phyloP scores from a whole-genome alignment of 2,329 filamentous ascomycete genomes.

The Exophiala bonariae region DNA sequence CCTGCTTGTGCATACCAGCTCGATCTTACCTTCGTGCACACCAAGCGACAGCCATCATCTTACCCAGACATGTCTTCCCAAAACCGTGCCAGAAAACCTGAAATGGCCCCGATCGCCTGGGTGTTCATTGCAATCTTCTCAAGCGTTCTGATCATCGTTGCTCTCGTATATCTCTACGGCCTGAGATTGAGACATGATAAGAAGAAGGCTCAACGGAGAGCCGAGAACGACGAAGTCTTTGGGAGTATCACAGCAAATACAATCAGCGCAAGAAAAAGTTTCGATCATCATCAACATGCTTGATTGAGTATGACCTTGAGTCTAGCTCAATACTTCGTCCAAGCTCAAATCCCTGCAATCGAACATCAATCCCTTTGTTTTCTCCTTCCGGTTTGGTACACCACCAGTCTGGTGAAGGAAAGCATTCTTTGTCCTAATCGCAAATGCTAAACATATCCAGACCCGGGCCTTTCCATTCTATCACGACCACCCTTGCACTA shows the following conservation, averaged over 20 bases:
- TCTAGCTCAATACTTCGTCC: too few relatives aligned
- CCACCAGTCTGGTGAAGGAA: not conserved
- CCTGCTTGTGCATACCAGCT: too few relatives aligned
- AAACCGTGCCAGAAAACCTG: not conserved
- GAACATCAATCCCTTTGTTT: too few relatives aligned
- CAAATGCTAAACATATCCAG: too few relatives aligned
- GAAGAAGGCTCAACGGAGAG: slow-evolving; percentile 7
- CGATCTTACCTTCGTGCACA: too few relatives aligned
- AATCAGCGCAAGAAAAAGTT: slow-evolving; percentile 7
- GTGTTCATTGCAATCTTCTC: slow-evolving; percentile 19
- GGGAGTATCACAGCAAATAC: slow-evolving; percentile 12
- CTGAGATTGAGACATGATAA: slow-evolving; percentile 15
- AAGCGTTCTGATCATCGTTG: slow-evolving; percentile 16
- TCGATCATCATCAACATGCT: not conserved
- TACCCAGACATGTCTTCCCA: not conserved
- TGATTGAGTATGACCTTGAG: not conserved
- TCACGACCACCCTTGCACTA: too few relatives aligned
- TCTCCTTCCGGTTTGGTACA: not conserved
- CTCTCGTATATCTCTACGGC: slow-evolving; percentile 17
- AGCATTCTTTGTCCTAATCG: not conserved
- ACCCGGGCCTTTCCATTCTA: too few relatives aligned
- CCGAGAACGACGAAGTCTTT: slow-evolving; percentile 19
- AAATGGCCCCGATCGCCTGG: slow-evolving; percentile 21
- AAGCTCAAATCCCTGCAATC: too few relatives aligned
- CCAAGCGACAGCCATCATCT: too few relatives aligned